These are phyloP conservation scores for Rozella allomycis DNA, from an alignment of 371 early-diverging fungal species.

Conservation along the genomic window DNA sequence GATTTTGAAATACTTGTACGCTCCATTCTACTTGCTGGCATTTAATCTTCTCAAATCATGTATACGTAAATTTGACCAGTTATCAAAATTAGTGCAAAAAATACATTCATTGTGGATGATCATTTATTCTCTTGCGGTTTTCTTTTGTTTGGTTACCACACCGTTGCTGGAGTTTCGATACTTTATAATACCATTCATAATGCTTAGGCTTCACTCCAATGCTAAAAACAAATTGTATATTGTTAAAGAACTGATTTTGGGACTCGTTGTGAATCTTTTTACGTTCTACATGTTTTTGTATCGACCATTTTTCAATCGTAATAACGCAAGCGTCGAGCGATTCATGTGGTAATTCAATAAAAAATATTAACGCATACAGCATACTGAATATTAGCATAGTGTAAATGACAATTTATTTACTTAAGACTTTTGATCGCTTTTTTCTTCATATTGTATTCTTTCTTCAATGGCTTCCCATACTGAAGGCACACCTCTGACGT, in stretches of 20 bases:
- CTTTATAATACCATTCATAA: conserved; percentile 61
- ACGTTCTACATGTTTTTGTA: conserved; percentile 46
- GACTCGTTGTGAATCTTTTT: conserved; percentile 23
- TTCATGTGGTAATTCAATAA: conserved; percentile 63
- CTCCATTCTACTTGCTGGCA: conserved; percentile 41
- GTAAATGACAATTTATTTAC: no score
- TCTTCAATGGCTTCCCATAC: no score
- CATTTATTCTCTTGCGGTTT: conserved; percentile 19
- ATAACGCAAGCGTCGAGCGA: conserved; percentile 44
- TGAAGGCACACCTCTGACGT: no score
- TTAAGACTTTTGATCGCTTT: no score
- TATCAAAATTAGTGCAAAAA: conserved; percentile 5
- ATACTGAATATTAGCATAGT: no score
- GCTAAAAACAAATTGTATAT: conserved; percentile 4
- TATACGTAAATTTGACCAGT: conserved; percentile 18
- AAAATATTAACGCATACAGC: no score
- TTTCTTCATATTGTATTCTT: no score
- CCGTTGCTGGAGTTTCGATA: conserved; percentile 86
- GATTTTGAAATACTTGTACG: conserved; percentile 28
- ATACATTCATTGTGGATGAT: conserved; percentile 5
- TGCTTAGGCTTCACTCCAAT: conserved; percentile 37
- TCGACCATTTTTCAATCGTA: conserved; percentile 46
- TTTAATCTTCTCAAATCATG: conserved; percentile 14
- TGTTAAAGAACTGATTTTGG: conserved; percentile 18
- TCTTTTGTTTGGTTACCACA: conserved; percentile 54